Base-by-base conservation (phyloP, 1,284 basidiomycete species). In the Anthracocystis setariae region DNA sequence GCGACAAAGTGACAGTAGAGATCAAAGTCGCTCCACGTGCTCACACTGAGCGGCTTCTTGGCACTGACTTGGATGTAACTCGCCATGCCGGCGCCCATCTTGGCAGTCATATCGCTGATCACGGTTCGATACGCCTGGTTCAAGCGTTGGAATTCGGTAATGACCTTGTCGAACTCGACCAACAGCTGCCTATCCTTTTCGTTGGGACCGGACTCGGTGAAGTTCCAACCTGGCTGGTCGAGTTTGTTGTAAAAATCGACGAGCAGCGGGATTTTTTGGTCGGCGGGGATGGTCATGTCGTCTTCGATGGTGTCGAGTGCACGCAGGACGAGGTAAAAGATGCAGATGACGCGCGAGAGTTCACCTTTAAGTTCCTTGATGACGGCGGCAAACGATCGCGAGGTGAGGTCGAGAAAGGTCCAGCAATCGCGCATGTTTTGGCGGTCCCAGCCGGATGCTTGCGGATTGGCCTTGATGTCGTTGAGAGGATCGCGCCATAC, bases 1-100 rank as follows among this genome's bases (percentile, higher is more conserved):
- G 95, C 96, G 68, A 98, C 96, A 83, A 96, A 98, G 84, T 99
- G 95, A 83, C 96, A 98, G 85, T 99, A 98, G 12, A 98, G 87
- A 83, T 98, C 93, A 84, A 95, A 97, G 76, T 97, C 93, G 44
- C 88, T 86, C 67, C 73, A 82, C 17, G 37, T 66, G 13, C 59
- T 62, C 27, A 79, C 69, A 39, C 61, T 74, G n/a, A 80, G 53
- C 9, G 75, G 74, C 15, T 59, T 46, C 23, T 68, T 65, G 1
- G 60, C 48, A 5, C 75, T 74, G 5, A 78, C 40, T 35, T 80
- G 77, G 37, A 82, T 82, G 82, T 92, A 98, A 84, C 95, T 92
- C 29, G 95, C 93, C 96, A 98, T 98, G 18, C 95, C 95, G 1
- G 85, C 87, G 58, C 90, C 91, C 95, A 98, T 98, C 84, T 81